Base-by-base conservation (phyloP, 768 basidiomycete species). In the Hortiboletus flavorubellus region DNA sequence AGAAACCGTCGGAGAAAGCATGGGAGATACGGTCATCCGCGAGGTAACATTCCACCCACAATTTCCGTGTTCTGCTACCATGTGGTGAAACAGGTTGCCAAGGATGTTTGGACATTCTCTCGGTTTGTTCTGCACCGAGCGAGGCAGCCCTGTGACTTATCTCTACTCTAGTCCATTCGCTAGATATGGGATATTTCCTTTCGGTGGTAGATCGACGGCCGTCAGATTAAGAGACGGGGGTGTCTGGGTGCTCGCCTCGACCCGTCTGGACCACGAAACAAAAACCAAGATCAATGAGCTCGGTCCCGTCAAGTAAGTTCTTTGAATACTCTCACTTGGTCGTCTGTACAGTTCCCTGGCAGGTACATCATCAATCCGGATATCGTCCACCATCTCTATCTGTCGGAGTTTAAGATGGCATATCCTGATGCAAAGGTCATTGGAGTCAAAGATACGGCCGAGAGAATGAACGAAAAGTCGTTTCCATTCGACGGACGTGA, bases 121-220 rank as follows among this genome's bases (percentile, higher is more conserved):
- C 72, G 78, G 85, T 84, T 43, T 34, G 74, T 64, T 49, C 18
- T 46, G 37, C 41, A 18, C 40, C 9, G 31, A 51, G 41, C 34
- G 41, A 46, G 37, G 15, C 21, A 33, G 31, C 41, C 9, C 23
- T 23, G 34, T 30, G 26, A 49, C 23, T 64, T 23, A 69, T 57
- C 31, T 18, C 30, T 48, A 33, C 30, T 53, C 39, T 53, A 88
- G 87, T 43, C 86, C 87, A 1, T 91, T 91, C 64, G 65, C 80
- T 12, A 80, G 90, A 41, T 82, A 79, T 55, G 82, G 84, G 9
- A 8, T 91, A 29, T 61, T 91, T 15, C 89, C 91, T 4, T 73
- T 93, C 30, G 93, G 93, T 1, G 91, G 92, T 18, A 76, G 93
- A 43, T 86, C 90, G 8, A 95, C 92, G 0, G 93, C 91, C 0